A percentile compares a stretch with the other conserved stretches of the same genome.
phyloP scores from a whole-genome alignment of 1,139 yeast species.

The Ogataea hybrid region DNA sequence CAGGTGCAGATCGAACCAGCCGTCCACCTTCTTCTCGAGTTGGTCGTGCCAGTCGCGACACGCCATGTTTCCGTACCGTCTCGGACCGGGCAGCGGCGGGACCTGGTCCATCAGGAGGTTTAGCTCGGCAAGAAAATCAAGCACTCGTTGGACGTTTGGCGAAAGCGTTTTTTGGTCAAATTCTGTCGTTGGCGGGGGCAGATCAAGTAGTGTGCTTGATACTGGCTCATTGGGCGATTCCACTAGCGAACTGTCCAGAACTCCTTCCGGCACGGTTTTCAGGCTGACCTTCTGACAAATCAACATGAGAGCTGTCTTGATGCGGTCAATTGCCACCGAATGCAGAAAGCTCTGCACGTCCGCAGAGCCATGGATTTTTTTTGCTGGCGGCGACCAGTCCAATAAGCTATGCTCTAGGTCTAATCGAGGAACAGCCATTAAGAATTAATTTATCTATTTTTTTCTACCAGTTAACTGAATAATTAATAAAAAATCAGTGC shows the following conservation, averaged over 20 bases:
- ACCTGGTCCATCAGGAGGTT: slow-evolving; percentile 50
- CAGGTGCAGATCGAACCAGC: slow-evolving; percentile 25
- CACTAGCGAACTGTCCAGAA: no score
- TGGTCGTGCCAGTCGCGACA: slow-evolving; percentile 75
- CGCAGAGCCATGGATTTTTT: no score
- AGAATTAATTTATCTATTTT: background rate
- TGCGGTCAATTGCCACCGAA: no score
- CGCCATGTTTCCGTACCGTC: slow-evolving; percentile 86
- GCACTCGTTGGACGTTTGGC: slow-evolving; percentile 15
- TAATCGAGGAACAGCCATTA: slow-evolving; percentile 3
- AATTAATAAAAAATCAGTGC: background rate
- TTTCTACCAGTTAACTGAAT: background rate
- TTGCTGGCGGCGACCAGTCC: slow-evolving; percentile 29
- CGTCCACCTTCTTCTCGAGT: slow-evolving; percentile 18
- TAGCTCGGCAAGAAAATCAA: slow-evolving; percentile 35
- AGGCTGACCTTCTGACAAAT: no score
- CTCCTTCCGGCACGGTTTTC: no score
- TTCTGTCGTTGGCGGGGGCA: slow-evolving; percentile 17
- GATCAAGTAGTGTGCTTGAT: slow-evolving; percentile 7
- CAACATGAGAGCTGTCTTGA: no score
- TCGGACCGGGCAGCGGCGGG: slow-evolving; percentile 70
- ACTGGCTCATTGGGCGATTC: slow-evolving; percentile 15
- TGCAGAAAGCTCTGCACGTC: no score
- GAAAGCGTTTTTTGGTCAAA: slow-evolving; percentile 6
- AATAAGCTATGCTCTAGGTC: background rate